These are phyloP conservation scores for Hemileccinum impolitum DNA, from an alignment of 768 basidiomycete species.

Conservation along the genomic window DNA sequence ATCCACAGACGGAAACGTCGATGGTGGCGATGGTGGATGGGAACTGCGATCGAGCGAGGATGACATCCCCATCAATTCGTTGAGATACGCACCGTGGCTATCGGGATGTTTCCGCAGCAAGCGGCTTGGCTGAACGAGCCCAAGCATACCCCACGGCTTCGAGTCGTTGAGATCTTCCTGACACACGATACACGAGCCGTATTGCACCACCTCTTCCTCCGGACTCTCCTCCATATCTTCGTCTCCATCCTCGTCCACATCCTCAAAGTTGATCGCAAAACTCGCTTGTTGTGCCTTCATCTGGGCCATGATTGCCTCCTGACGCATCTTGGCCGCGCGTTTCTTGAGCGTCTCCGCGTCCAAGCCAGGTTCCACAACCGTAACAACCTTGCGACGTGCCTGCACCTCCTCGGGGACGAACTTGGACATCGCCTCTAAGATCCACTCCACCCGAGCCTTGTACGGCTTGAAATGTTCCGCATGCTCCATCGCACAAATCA, in stretches of 20 bases:
- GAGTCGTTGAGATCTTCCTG: constrained; percentile 83
- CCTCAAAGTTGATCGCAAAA: constrained; percentile 76
- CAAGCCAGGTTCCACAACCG: constrained; percentile 33
- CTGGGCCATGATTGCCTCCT: constrained; percentile 91
- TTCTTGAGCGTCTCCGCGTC: constrained; percentile 73
- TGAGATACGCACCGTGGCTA: constrained; percentile 54
- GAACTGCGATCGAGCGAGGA: constrained; percentile 60
- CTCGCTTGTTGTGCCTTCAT: constrained; percentile 92
- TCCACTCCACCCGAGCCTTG: constrained; percentile 69
- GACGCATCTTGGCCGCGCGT: constrained; percentile 82
- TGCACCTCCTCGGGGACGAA: constrained; percentile 58
- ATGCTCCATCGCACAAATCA: constrained; percentile 74
- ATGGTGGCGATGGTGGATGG: constrained; percentile 25
- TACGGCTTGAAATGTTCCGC: constrained; percentile 75
- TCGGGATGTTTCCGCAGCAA: constrained; percentile 78
- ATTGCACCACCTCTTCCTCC: constrained; percentile 51
- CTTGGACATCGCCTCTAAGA: constrained; percentile 56
- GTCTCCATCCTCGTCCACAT: constrained; percentile 67
- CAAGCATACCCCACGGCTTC: constrained; percentile 81
- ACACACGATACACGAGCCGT: constrained; percentile 96
- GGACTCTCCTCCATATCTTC: constrained; percentile 43
- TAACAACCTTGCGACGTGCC: constrained; percentile 43
- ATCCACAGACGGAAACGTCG: constrained; percentile 34
- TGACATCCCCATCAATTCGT: constrained; percentile 65
- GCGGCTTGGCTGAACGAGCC: constrained; percentile 84